Conservation (phyloP, 129 eudicot genomes). For the carrot (Daucus carota) region DH1_v3.0 NC_030381.2:28167001-28167500, state of each 20-base stretch:
- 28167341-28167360: no score
- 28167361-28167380: conserved; percentile 17
- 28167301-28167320: background rate
- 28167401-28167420: conserved; percentile 38
- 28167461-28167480: conserved; percentile 56
- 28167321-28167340: no score
- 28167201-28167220: background rate
- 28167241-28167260: background rate
- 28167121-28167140: background rate
- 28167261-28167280: no score
- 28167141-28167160: background rate
- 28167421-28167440: conserved; percentile 34
- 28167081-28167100: background rate
- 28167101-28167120: background rate
- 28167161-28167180: background rate
- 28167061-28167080: no score
- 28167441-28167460: conserved; percentile 34
- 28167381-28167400: conserved; percentile 23
- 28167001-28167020: no score
- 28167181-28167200: background rate
- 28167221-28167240: background rate
- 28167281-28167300: background rate
- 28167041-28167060: no score
- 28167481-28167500: conserved; percentile 50
- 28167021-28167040: no score